Evolutionary conservation across 169 alveolate species (phyloP).

Genomic region (Ichthyophthirius multifiliis): DNA sequence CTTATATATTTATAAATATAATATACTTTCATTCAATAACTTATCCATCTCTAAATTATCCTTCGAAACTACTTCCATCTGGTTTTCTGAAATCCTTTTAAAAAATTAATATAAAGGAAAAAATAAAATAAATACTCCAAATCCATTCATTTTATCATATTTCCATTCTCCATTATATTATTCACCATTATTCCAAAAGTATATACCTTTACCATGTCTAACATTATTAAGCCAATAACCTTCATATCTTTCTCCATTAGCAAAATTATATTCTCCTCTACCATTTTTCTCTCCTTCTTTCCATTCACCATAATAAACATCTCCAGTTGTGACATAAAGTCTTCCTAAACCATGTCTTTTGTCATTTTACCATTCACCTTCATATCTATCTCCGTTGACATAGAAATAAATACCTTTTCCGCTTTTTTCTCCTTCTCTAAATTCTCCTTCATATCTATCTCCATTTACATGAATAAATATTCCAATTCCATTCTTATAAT

Average conservation of each 20-base stretch:
- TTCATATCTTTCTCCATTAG: slow-evolving; percentile 31
- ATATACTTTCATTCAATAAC: too few relatives aligned
- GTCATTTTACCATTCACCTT: slow-evolving; percentile 44
- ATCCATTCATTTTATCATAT: slow-evolving; percentile 43
- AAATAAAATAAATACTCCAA: slow-evolving; percentile 7
- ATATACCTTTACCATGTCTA: slow-evolving; percentile 51
- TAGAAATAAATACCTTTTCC: slow-evolving; percentile 34
- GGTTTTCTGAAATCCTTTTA: too few relatives aligned
- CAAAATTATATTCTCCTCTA: slow-evolving; percentile 25
- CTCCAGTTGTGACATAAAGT: slow-evolving; percentile 32
- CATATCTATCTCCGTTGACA: slow-evolving; percentile 38
- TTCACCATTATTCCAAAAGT: slow-evolving; percentile 50
- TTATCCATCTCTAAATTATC: too few relatives aligned
- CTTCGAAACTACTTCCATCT: too few relatives aligned
- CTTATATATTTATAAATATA: too few relatives aligned
- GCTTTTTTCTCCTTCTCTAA: slow-evolving; percentile 38
- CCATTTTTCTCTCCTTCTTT: slow-evolving; percentile 40
- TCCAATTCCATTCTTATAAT: slow-evolving; percentile 55
- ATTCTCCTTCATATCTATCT: slow-evolving; percentile 56
- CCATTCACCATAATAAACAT: slow-evolving; percentile 43
- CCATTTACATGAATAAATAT: slow-evolving; percentile 53
- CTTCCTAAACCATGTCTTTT: slow-evolving; percentile 38
- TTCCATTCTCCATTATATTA: slow-evolving; percentile 51
- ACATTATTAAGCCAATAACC: slow-evolving; percentile 34
- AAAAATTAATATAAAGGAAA: too few relatives aligned